phyloP scores from a whole-genome alignment of 805 yeast genomes.

The Suhomyces prunicola region DNA sequence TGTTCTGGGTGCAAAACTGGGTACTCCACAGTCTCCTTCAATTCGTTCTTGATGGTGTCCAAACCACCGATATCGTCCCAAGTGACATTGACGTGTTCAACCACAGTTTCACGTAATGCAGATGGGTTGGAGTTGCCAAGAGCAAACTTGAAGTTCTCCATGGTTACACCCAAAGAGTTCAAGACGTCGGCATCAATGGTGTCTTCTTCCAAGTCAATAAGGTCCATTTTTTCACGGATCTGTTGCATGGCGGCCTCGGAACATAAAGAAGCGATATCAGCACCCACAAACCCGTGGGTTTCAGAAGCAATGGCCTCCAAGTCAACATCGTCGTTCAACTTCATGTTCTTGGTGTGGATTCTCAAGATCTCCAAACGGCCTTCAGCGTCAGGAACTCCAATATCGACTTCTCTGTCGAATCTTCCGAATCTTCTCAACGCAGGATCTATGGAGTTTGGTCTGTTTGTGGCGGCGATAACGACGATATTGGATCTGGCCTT shows the following conservation, averaged over 20 bases:
- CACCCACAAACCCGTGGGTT: conserved; percentile 99
- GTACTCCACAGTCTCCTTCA: conserved; percentile 98
- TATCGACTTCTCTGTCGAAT: conserved; percentile 82
- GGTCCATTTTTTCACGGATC: conserved; percentile 98
- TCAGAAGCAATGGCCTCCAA: conserved; percentile 93
- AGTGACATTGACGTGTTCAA: conserved; percentile 95
- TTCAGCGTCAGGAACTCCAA: conserved; percentile 95
- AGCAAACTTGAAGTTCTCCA: conserved; percentile 98
- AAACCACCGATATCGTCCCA: conserved; percentile 99
- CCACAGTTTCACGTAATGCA: conserved; percentile 98
- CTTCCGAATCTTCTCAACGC: conserved; percentile 84
- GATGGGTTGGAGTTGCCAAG: conserved; percentile 98
- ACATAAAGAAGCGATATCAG: conserved; percentile 96
- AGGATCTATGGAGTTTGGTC: conserved; percentile 84
- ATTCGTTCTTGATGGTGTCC: conserved; percentile 92
- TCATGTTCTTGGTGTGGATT: conserved; percentile 98
- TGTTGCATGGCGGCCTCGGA: conserved; percentile 99
- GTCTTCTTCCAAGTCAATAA: conserved; percentile 92
- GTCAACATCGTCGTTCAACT: conserved; percentile 91
- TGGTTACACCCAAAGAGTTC: conserved; percentile 94
- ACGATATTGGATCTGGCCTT: conserved; percentile 98
- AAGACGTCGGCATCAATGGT: conserved; percentile 96
- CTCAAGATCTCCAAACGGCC: conserved; percentile 96
- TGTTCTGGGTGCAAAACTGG: conserved; percentile 99
- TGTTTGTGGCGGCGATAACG: conserved; percentile 95